A percentile compares a stretch with the other conserved stretches of the same genome.
Conservation (phyloP, 805 yeast genomes). For the Sugiyamaella floridensis region DNA sequence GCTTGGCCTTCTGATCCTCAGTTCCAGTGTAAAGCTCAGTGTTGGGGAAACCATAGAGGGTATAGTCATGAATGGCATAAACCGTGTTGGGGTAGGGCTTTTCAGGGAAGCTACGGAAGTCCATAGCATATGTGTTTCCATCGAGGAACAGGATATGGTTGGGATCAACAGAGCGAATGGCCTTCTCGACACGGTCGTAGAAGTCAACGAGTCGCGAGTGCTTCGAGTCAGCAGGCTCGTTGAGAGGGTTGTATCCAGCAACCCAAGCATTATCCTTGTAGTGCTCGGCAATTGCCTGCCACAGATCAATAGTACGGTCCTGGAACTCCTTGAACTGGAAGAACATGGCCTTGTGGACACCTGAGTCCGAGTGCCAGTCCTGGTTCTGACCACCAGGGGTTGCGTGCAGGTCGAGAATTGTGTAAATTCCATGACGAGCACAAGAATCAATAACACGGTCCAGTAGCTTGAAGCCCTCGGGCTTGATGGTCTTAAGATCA, state of each 20-base stretch:
- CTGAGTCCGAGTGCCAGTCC: constrained; percentile 48
- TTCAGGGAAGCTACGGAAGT: constrained; percentile 42
- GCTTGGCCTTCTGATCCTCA: constrained; percentile 32
- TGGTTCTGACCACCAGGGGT: constrained; percentile 50
- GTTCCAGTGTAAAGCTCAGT: constrained; percentile 31
- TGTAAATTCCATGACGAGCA: constrained; percentile 41
- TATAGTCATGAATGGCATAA: constrained; percentile 45
- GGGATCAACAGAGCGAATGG: constrained; percentile 40
- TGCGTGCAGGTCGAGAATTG: constrained; percentile 44
- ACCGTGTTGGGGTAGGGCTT: constrained; percentile 37
- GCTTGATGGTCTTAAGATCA: constrained; percentile 38
- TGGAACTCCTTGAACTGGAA: constrained; percentile 46
- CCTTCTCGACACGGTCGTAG: constrained; percentile 35
- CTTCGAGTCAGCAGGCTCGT: constrained; percentile 44
- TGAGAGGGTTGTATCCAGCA: constrained; percentile 50
- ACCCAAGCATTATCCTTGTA: constrained; percentile 44
- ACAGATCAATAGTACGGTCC: constrained; percentile 40
- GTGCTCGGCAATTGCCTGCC: constrained; percentile 41
- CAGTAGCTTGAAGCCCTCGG: constrained; percentile 39
- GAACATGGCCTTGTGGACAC: constrained; percentile 41
- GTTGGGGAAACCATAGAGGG: constrained; percentile 40
- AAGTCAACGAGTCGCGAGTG: constrained; percentile 37
- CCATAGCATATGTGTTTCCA: constrained; percentile 47
- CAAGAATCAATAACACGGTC: constrained; percentile 40
- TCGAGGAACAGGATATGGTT: constrained; percentile 45